Percentiles rank a stretch among this genome's conserved stretches.
phyloP scores from a whole-genome alignment of 352 stramenopile species.

The Blastocystis sp. region DNA sequence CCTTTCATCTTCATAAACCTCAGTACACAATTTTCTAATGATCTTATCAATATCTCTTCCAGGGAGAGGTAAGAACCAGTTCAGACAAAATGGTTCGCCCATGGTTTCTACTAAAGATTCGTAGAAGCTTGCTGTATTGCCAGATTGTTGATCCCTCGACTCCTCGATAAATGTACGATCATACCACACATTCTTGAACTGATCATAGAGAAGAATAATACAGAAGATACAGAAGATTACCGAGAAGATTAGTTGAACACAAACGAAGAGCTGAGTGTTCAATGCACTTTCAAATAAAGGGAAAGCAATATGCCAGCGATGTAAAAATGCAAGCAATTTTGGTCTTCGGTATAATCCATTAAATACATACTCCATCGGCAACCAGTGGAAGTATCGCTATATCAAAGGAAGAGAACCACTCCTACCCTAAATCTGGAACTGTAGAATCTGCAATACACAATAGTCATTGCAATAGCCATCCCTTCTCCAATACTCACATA shows the following conservation, averaged over 20 bases:
- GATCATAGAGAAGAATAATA: conserved; percentile 48
- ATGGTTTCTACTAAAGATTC: conserved; percentile 32
- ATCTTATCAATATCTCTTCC: conserved; percentile 9
- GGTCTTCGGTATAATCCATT: neutral
- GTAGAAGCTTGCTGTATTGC: conserved; percentile 45
- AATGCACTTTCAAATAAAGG: conserved; percentile 23
- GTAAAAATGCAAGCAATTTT: neutral
- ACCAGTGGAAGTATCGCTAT: conserved; percentile 29
- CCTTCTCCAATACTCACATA: conserved; percentile 44
- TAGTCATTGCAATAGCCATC: conserved; percentile 19
- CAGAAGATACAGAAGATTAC: conserved; percentile 65
- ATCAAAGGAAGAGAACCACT: neutral
- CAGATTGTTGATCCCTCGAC: conserved; percentile 16
- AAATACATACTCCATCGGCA: conserved; percentile 40
- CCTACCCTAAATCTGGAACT: neutral
- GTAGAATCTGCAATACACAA: neutral
- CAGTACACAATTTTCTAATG: neutral
- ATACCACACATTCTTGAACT: conserved; percentile 61
- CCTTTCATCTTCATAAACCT: neutral
- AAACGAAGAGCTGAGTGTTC: conserved; percentile 29
- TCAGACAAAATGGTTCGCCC: conserved; percentile 48
- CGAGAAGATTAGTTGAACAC: conserved; percentile 51
- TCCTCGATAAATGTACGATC: conserved; percentile 60
- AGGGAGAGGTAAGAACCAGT: conserved; percentile 60
- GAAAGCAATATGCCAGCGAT: neutral